phyloP scores from a whole-genome alignment of 192 early-diverging fungal species.

The Rhizoclosmatium sp. region DNA sequence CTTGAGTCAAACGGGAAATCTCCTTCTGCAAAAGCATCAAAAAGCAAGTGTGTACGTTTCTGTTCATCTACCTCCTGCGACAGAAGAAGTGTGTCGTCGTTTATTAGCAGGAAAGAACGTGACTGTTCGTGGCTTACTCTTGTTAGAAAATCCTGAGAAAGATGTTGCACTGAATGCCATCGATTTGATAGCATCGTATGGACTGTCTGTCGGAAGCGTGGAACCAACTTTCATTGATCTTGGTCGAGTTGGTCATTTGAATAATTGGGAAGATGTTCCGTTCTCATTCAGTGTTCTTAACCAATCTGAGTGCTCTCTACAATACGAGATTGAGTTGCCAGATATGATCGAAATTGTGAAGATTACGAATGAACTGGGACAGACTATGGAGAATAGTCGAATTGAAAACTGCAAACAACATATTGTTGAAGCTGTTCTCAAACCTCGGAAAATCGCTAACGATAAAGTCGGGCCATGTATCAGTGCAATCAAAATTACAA shows the following conservation, averaged over 20 bases:
- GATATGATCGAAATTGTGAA: constrained; percentile 57
- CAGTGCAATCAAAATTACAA: constrained; percentile 64
- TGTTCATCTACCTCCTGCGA: constrained; percentile 60
- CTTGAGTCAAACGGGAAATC: constrained; percentile 20
- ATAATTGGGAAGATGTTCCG: constrained; percentile 69
- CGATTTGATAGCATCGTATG: constrained; percentile 67
- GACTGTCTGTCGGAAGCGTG: constrained; percentile 65
- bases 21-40: constrained; percentile 53
- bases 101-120: constrained; percentile 65
- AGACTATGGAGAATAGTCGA: constrained; percentile 31
- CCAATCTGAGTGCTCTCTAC: constrained; percentile 65
- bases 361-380: neutral
- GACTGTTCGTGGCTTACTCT: constrained; percentile 61
- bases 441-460: constrained; percentile 65
- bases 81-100: constrained; percentile 32
- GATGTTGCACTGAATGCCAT: constrained; percentile 64
- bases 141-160: constrained; percentile 64
- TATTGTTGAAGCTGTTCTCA: constrained; percentile 65
- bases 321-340: constrained; percentile 62
- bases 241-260: constrained; percentile 81
- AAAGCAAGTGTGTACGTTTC: constrained; percentile 58
- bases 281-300: constrained; percentile 74
- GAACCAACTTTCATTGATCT: constrained; percentile 65
- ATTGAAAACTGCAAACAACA: constrained; percentile 46
- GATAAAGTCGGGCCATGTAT: constrained; percentile 56